Conservation (phyloP, 2,329 filamentous ascomycete genomes). For the Plectosphaerella sp. region DNA sequence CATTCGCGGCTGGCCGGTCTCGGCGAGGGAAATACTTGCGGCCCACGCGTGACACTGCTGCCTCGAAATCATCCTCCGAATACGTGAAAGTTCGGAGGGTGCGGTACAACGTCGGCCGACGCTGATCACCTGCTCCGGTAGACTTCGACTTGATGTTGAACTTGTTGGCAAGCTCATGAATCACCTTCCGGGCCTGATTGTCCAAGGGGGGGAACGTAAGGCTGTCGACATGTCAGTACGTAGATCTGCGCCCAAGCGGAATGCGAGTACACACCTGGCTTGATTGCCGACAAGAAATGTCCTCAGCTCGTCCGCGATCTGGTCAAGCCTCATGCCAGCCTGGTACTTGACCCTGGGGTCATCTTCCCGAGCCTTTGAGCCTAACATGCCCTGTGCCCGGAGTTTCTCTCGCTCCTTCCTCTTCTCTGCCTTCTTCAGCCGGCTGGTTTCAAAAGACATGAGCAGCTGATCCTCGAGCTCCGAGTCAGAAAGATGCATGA, state of each 20-base stretch:
- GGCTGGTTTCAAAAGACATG: conserved; percentile 60
- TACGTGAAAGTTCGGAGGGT: conserved; percentile 62
- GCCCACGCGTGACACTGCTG: conserved; percentile 38
- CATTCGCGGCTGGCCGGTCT: conserved; percentile 24
- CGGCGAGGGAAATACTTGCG: conserved; percentile 53
- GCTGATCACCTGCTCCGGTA: conserved; percentile 64
- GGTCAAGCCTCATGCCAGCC: conserved; percentile 64
- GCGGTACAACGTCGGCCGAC: conserved; percentile 75
- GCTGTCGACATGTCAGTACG: conserved; percentile 32
- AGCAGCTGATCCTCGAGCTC: conserved; percentile 61
- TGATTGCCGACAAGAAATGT: conserved; percentile 59
- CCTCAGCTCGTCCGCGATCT: conserved; percentile 69
- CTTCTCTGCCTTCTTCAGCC: conserved; percentile 64
- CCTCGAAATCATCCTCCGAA: conserved; percentile 50
- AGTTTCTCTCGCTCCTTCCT: conserved; percentile 68
- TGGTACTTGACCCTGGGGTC: conserved; percentile 68
- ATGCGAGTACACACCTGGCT: conserved; percentile 3
- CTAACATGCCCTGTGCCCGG: conserved; percentile 61
- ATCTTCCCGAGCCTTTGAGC: conserved; percentile 49
- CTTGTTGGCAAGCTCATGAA: conserved; percentile 74
- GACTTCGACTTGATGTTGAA: conserved; percentile 84
- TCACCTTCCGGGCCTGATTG: conserved; percentile 66
- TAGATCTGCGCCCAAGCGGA: not conserved
- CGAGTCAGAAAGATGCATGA: conserved; percentile 56
- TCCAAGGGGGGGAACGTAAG: conserved; percentile 81